A percentile compares a stretch with the other conserved stretches of the same genome.
These are phyloP conservation scores for Tolypocladium pustulatum DNA, from an alignment of 2,329 filamentous ascomycete genomes.

Conservation along the genomic window DNA sequence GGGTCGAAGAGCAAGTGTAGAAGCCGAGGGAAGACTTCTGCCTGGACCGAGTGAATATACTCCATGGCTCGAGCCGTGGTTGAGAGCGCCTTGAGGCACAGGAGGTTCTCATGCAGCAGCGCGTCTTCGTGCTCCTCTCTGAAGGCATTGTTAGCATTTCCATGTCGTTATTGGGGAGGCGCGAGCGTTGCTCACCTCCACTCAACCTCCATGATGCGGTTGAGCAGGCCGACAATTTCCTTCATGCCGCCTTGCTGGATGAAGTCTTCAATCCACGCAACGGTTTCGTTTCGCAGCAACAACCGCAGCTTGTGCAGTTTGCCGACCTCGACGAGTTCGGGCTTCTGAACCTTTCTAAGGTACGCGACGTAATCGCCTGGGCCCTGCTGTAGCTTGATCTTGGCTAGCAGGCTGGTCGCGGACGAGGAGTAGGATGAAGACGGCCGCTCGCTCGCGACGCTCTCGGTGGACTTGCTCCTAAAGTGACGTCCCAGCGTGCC, in stretches of 20 bases:
- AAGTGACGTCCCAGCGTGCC: slow-evolving; percentile 52
- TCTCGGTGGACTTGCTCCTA: slow-evolving; percentile 64
- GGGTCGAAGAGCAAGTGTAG: slow-evolving; percentile 88
- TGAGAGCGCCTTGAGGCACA: slow-evolving; percentile 89
- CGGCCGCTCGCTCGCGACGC: slow-evolving; percentile 50
- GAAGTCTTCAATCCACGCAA: slow-evolving; percentile 90
- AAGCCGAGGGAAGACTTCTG: slow-evolving; percentile 74
- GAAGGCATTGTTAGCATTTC: slow-evolving; percentile 8
- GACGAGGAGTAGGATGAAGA: slow-evolving; percentile 40
- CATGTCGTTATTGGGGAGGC: neutral
- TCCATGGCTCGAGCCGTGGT: slow-evolving; percentile 81
- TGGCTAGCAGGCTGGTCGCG: slow-evolving; percentile 49
- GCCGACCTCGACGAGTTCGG: slow-evolving; percentile 80
- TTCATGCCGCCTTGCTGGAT: slow-evolving; percentile 85
- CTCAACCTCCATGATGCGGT: slow-evolving; percentile 90
- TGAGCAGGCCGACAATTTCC: slow-evolving; percentile 75
- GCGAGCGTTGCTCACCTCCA: slow-evolving; percentile 56
- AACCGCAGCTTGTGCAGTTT: slow-evolving; percentile 88
- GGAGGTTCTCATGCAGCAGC: slow-evolving; percentile 79
- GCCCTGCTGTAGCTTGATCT: slow-evolving; percentile 62
- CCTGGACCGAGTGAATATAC: slow-evolving; percentile 70
- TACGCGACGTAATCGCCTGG: slow-evolving; percentile 83
- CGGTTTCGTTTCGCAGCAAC: slow-evolving; percentile 84
- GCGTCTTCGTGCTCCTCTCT: slow-evolving; percentile 95
- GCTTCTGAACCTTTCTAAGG: slow-evolving; percentile 68